These are phyloP conservation scores for Zygosaccharomyces gambellarensis DNA, from an alignment of 805 yeast genomes.

Conservation along the genomic window DNA sequence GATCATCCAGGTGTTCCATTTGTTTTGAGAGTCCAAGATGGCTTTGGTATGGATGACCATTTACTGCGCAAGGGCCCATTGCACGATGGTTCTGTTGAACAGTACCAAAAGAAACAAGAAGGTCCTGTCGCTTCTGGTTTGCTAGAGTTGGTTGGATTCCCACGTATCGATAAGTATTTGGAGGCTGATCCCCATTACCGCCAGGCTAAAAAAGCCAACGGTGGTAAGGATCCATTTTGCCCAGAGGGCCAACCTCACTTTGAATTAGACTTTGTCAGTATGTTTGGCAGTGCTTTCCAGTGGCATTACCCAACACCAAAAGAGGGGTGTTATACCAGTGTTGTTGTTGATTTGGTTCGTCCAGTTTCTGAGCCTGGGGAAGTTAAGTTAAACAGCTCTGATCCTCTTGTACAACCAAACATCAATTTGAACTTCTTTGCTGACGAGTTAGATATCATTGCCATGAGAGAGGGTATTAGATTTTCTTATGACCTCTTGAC, in stretches of 20 bases:
- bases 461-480: slow-evolving; percentile 32
- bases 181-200: slow-evolving; percentile 20
- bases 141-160: slow-evolving; percentile 25
- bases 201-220: slow-evolving; percentile 26
- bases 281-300: slow-evolving; percentile 29
- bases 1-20: slow-evolving; percentile 34
- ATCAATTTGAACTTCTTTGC: slow-evolving; percentile 29
- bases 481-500: slow-evolving; percentile 30
- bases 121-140: slow-evolving; percentile 26
- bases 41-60: slow-evolving; percentile 21
- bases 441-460: slow-evolving; percentile 33
- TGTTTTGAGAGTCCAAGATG: slow-evolving; percentile 25
- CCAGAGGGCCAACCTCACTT: slow-evolving; percentile 31
- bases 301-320: slow-evolving; percentile 30
- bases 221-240: slow-evolving; percentile 28
- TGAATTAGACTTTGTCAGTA: slow-evolving; percentile 26
- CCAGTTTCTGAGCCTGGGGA: slow-evolving; percentile 29
- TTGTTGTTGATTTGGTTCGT: slow-evolving; percentile 29
- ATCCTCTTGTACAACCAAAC: slow-evolving; percentile 26
- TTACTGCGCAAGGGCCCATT: slow-evolving; percentile 20
- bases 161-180: slow-evolving; percentile 26
- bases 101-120: slow-evolving; percentile 13
- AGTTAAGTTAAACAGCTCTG: slow-evolving; percentile 25
- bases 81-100: slow-evolving; percentile 13
- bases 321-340: slow-evolving; percentile 20